Conservation (phyloP, 768 basidiomycete species). For the Pleurotus cornucopiae region DNA sequence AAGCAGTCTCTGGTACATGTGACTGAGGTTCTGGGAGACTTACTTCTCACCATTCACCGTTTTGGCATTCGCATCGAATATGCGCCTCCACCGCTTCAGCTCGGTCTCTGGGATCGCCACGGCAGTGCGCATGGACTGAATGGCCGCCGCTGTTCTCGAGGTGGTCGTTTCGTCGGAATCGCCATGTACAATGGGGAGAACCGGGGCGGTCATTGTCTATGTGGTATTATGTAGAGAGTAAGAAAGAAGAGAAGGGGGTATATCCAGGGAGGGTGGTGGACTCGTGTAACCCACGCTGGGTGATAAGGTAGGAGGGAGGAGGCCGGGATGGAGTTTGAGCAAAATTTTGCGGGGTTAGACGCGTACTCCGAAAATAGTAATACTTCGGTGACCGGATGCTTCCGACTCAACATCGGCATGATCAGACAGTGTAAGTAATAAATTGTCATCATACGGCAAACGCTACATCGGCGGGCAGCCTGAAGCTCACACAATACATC, state of each 20-base stretch:
- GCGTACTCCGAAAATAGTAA: constrained; percentile 8
- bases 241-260: constrained; percentile 17
- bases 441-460: constrained; percentile 15
- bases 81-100: constrained; percentile 82
- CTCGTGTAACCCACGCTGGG: constrained; percentile 9
- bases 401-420: constrained; percentile 5
- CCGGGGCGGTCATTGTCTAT: constrained; percentile 30
- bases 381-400: constrained; percentile 6
- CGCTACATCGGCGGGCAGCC: constrained; percentile 41
- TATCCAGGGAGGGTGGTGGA: constrained; percentile 13
- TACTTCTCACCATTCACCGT: constrained; percentile 79
- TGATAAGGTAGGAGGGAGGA: constrained; percentile 7
- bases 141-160: constrained; percentile 46
- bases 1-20: constrained; percentile 13
- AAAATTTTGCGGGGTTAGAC: constrained; percentile 10
- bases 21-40: constrained; percentile 26
- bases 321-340: constrained; percentile 6
- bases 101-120: constrained; percentile 77
- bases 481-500: constrained; percentile 96
- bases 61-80: constrained; percentile 83
- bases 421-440: neutral
- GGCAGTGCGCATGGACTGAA: constrained; percentile 64
- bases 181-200: constrained; percentile 50
- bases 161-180: constrained; percentile 42
- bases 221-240: constrained; percentile 25